phyloP scores from a whole-genome alignment of 805 yeast genomes.

The Wickerhamomyces subpelliculosus region DNA sequence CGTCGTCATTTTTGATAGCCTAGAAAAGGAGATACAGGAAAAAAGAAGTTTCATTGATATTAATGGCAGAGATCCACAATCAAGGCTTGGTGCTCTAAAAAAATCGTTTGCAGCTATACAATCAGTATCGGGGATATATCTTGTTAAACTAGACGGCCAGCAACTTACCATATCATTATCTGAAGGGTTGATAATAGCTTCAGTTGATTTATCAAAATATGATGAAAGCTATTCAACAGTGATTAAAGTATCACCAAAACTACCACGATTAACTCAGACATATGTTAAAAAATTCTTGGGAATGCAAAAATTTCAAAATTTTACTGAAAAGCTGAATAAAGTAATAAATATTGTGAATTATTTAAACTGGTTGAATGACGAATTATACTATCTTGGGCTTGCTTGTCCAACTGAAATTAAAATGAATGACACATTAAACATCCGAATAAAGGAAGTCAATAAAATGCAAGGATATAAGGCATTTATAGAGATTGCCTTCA shows the following conservation, averaged over 20 bases:
- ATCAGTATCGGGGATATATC: not conserved
- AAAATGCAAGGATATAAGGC: slow-evolving; percentile 13
- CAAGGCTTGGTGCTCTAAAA: not conserved
- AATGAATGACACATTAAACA: slow-evolving; percentile 3
- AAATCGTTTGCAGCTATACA: not conserved
- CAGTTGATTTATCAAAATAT: not conserved
- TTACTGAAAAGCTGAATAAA: slow-evolving; percentile 3
- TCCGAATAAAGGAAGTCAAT: slow-evolving; percentile 14
- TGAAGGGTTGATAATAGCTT: not conserved
- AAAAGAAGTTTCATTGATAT: not conserved
- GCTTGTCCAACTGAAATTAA: slow-evolving; percentile 8
- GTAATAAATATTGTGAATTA: slow-evolving; percentile 2
- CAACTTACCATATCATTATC: not conserved
- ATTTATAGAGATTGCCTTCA: slow-evolving; percentile 4
- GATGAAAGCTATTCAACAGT: not conserved
- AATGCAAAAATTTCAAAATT: not conserved
- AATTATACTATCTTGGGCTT: slow-evolving; percentile 13
- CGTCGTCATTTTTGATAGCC: too few species aligned
- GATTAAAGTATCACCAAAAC: not conserved
- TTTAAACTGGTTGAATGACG: slow-evolving; percentile 7
- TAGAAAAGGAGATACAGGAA: too few species aligned
- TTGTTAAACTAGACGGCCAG: not conserved
- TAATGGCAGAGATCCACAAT: not conserved
- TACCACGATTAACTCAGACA: not conserved
- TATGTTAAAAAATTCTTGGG: not conserved